Percentiles rank a stretch among this genome's conserved stretches.
Conservation (phyloP, 129 eudicot genomes). For the Arctium lappa region DNA sequence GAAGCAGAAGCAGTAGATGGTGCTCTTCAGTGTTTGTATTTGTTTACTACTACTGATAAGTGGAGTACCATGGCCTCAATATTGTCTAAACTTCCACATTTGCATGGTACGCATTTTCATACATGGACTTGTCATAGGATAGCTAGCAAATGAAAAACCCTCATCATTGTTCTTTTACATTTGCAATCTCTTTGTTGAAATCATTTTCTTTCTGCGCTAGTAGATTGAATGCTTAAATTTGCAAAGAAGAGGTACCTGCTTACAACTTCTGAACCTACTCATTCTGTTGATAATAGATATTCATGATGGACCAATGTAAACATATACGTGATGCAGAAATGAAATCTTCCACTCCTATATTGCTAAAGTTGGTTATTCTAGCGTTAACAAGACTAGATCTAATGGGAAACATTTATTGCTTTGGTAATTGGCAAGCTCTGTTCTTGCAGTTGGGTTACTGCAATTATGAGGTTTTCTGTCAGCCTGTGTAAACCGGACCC, state of each 20-base stretch:
- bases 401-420: neutral
- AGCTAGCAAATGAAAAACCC: neutral
- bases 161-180: neutral
- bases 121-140: constrained; percentile 1
- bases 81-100: constrained; percentile 62
- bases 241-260: neutral
- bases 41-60: constrained; percentile 56
- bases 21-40: constrained; percentile 77
- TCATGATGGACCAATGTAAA: neutral
- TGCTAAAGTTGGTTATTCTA: neutral
- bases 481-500: neutral
- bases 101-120: constrained; percentile 48
- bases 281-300: neutral
- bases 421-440: neutral
- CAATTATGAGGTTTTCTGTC: neutral
- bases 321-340: neutral
- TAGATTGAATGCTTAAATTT: neutral
- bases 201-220: constrained; percentile 2
- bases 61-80: constrained; percentile 81
- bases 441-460: neutral
- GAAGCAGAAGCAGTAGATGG: constrained; percentile 66
- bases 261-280: neutral
- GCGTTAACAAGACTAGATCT: neutral
- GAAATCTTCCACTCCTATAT: neutral
- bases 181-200: constrained; percentile 6